These are phyloP conservation scores for Bremia lactucae DNA, from an alignment of 352 stramenopile species.

Conservation along the genomic window DNA sequence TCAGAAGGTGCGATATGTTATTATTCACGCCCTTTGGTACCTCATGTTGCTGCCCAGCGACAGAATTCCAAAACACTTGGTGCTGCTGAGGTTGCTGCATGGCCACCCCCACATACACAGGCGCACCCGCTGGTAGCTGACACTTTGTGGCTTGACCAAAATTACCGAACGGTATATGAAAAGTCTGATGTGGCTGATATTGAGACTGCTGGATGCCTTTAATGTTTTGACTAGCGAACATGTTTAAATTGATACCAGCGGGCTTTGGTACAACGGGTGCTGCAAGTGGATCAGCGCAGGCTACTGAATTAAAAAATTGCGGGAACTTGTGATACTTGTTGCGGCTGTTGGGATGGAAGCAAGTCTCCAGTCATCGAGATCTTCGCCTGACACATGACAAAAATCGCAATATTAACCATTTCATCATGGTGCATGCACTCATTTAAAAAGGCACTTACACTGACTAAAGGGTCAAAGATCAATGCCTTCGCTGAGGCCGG, in stretches of 20 bases:
- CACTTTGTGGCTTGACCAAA: slow-evolving; percentile 14
- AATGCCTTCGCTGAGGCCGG: slow-evolving; percentile 54
- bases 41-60: slow-evolving; percentile 15
- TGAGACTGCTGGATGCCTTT: slow-evolving; percentile 10
- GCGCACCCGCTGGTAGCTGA: slow-evolving; percentile 9
- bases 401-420: slow-evolving; percentile 8
- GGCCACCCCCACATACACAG: slow-evolving; percentile 5
- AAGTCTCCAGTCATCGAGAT: slow-evolving; percentile 15
- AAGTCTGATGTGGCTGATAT: slow-evolving; percentile 15
- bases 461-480: slow-evolving; percentile 63
- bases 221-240: slow-evolving; percentile 27
- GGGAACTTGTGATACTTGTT: slow-evolving; percentile 6
- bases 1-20: slow-evolving; percentile 79
- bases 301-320: slow-evolving; percentile 39
- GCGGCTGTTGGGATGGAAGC: slow-evolving; percentile 14
- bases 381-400: slow-evolving; percentile 19
- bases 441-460: slow-evolving; percentile 27
- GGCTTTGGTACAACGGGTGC: slow-evolving; percentile 38
- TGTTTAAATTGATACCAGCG: slow-evolving; percentile 35
- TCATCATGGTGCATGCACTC: not conserved
- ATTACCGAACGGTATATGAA: slow-evolving; percentile 7
- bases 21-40: slow-evolving; percentile 11
- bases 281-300: slow-evolving; percentile 25
- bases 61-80: slow-evolving; percentile 10
- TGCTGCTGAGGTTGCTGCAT: slow-evolving; percentile 21